Conservation (phyloP, 805 yeast genomes). For the Kodamaea lidongshanica region DNA sequence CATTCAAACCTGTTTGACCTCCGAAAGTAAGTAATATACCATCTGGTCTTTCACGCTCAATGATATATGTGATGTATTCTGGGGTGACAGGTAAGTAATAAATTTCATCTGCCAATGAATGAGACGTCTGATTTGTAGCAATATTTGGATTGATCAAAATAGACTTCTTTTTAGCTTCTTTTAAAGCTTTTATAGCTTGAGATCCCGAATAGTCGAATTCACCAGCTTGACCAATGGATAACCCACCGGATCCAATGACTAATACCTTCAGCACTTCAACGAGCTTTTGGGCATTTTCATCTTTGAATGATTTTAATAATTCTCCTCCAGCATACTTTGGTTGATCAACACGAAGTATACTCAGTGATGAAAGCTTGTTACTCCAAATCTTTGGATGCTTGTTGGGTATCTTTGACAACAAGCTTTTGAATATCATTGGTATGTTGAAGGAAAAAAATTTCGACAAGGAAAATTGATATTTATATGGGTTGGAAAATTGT, state of each 20-base stretch:
- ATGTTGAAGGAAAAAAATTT: constrained; percentile 2
- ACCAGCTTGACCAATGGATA: constrained; percentile 97
- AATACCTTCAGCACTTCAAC: constrained; percentile 85
- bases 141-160: constrained; percentile 91
- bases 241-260: constrained; percentile 95
- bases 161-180: constrained; percentile 80
- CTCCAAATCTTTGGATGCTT: no score
- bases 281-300: constrained; percentile 55
- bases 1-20: constrained; percentile 96
- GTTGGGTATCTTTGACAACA: no score
- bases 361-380: constrained; percentile 8
- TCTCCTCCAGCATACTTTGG: constrained; percentile 58
- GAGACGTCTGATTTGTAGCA: constrained; percentile 95
- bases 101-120: constrained; percentile 89
- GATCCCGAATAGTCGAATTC: constrained; percentile 97
- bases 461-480: constrained; percentile 4
- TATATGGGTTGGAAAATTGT: constrained; percentile 13
- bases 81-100: constrained; percentile 96
- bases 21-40: constrained; percentile 95
- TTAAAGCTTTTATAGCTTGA: constrained; percentile 93
- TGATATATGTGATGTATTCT: constrained; percentile 90
- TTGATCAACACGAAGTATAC: constrained; percentile 7
- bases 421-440: constrained; percentile 7
- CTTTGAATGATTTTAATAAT: constrained; percentile 49
- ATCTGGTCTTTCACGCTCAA: constrained; percentile 94